Conservation (phyloP, 192 early-diverging fungal genomes). For the Endogone sp. region DNA sequence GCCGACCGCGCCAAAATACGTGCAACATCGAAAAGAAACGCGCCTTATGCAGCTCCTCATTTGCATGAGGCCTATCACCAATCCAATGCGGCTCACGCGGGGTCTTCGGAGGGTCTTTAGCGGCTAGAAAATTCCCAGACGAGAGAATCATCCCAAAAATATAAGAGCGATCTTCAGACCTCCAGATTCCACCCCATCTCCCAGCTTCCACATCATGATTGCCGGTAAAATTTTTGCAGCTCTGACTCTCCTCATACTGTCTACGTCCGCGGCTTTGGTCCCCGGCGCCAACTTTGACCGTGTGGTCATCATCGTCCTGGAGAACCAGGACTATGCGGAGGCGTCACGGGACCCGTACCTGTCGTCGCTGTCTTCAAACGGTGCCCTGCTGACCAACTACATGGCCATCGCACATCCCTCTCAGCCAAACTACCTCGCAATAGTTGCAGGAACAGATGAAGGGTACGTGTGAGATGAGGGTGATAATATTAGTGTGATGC, state of each 20-base stretch:
- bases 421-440: constrained; percentile 57
- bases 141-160: too few relatives aligned
- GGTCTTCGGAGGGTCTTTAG: too few relatives aligned
- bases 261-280: background rate
- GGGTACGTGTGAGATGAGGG: background rate
- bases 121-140: too few relatives aligned
- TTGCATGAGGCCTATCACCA: too few relatives aligned
- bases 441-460: constrained; percentile 14
- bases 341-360: constrained; percentile 8
- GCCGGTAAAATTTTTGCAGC: too few relatives aligned
- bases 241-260: background rate
- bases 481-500: background rate
- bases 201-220: too few relatives aligned
- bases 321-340: constrained; percentile 4
- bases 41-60: too few relatives aligned
- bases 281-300: constrained; percentile 15
- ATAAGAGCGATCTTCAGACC: too few relatives aligned
- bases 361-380: constrained; percentile 20
- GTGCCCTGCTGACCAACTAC: constrained; percentile 55
- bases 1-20: too few relatives aligned
- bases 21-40: too few relatives aligned
- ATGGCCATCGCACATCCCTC: constrained; percentile 25
- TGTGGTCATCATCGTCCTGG: constrained; percentile 16
- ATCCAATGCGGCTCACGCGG: too few relatives aligned
- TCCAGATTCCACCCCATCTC: too few relatives aligned